These are phyloP conservation scores for Ophiostoma piceae DNA, from an alignment of 2,329 filamentous ascomycete species.

Conservation along the genomic window DNA sequence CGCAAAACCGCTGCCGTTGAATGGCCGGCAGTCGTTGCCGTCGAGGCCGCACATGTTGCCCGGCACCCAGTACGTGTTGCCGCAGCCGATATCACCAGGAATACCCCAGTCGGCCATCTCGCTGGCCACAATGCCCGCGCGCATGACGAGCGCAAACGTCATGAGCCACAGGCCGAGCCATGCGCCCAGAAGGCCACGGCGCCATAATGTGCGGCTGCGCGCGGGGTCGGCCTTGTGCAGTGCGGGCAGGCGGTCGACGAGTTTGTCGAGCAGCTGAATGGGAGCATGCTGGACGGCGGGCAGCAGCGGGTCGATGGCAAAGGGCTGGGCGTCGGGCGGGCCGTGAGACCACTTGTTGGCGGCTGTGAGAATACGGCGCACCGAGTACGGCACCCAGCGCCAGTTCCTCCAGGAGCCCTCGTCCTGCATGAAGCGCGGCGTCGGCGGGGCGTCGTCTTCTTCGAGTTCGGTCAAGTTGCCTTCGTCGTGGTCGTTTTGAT, in stretches of 20 bases:
- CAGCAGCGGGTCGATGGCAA: conserved; percentile 56
- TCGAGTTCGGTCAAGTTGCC: conserved; percentile 44
- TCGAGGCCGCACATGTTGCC: conserved; percentile 70
- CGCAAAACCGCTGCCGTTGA: conserved; percentile 62
- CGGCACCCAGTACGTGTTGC: conserved; percentile 62
- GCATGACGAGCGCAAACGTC: conserved; percentile 63
- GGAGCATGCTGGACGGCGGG: conserved; percentile 64
- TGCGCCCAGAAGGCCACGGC: conserved; percentile 52
- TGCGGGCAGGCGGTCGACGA: conserved; percentile 55
- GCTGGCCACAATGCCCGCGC: conserved; percentile 52
- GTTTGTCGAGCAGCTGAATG: conserved; percentile 55
- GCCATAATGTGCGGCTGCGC: conserved; percentile 44
- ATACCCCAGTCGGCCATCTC: conserved; percentile 64
- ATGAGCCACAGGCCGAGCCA: conserved; percentile 58
- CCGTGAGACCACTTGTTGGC: conserved; percentile 50
- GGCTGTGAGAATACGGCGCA: conserved; percentile 43
- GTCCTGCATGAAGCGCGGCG: conserved; percentile 58
- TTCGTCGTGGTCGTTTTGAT: conserved; percentile 12
- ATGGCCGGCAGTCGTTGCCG: conserved; percentile 69
- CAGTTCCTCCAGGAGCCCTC: conserved; percentile 46
- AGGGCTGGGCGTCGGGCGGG: conserved; percentile 48
- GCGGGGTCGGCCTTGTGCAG: conserved; percentile 12
- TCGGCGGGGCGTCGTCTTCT: conserved; percentile 41
- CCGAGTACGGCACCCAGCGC: conserved; percentile 55
- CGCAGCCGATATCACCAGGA: conserved; percentile 62